Evolutionary conservation across 441 rosid species (phyloP), one percentile per base, ranked within the genome.

Genomic region (Pelargonium myrrhifolium): DNA sequence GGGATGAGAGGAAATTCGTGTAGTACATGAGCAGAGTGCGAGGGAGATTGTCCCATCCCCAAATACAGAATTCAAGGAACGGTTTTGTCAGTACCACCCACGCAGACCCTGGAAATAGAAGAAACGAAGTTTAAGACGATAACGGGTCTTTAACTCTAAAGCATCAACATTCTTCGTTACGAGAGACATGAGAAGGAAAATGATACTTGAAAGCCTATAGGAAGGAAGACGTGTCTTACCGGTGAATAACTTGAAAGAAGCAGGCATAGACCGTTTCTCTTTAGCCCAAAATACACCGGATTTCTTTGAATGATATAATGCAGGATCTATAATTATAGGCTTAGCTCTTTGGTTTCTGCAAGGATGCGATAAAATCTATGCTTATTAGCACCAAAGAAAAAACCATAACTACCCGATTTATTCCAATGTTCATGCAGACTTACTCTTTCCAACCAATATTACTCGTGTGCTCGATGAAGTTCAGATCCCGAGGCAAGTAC

Each of bases 371-470:
- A 10, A 47, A 62, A 53, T 6, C 72, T 35, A 37, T 51, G 59
- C 26, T 35, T 31, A 45, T 9, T 9, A 43, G 28, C 31, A 18
- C 26, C 1, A 3, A 39, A 69, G 28, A n/a, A 51, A 8, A 37
- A 53, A 55, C 40, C 47, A 20, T 8, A 64, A 65, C 56, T 28
- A 72, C 58, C 11, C 17, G 1, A 45, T 22, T 26, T 15, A 45
- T 26, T 58, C 47, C 31, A 71, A 62, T 45, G 67, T n/a, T 43
- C n/a, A 10, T 24, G 67, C 28, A 26, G 28, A 73, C 89, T 93
- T 78, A 90, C 98, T 93, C 98, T 93, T 93, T 89, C 90, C 91
- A 93, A 21, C 91, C 94, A 67, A 93, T 81, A 67, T 80, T 77
- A 76, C 97, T 86, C 17, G 93, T 83, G 79, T 93, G 97, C 88